Percentiles rank a stretch among this genome's conserved stretches.
Evolutionary conservation across 2,329 filamentous ascomycete species (phyloP).

Genomic region (Colletotrichum siamense): DNA sequence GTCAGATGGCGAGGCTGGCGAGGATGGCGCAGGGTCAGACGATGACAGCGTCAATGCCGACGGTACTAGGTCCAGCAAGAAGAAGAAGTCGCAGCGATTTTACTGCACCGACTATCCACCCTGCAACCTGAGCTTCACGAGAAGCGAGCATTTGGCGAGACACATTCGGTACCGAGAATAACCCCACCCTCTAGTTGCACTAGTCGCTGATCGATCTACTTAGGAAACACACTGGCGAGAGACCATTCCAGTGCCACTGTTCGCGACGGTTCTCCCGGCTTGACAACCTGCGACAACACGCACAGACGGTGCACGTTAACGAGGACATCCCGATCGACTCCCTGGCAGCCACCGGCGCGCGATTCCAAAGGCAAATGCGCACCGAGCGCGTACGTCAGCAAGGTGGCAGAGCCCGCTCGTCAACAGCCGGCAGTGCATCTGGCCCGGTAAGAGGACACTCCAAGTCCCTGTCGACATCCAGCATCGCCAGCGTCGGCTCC

Average conservation of each 20-base stretch:
- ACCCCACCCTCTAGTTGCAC: not conserved
- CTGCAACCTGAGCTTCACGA: conserved; percentile 92
- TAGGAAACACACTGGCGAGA: conserved; percentile 96
- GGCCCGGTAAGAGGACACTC: conserved; percentile 80
- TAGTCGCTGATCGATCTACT: not conserved
- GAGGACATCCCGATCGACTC: conserved; percentile 96
- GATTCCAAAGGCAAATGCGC: conserved; percentile 90
- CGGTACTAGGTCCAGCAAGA: conserved; percentile 77
- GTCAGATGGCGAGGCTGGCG: conserved; percentile 68
- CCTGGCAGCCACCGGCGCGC: conserved; percentile 87
- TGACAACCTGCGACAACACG: conserved; percentile 95
- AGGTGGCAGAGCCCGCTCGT: conserved; percentile 74
- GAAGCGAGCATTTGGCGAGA: conserved; percentile 92
- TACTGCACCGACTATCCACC: conserved; percentile 96
- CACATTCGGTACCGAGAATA: conserved; percentile 77
- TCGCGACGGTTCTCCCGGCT: conserved; percentile 90
- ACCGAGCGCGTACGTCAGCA: conserved; percentile 83
- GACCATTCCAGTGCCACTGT: conserved; percentile 96
- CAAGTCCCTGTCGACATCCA: conserved; percentile 86
- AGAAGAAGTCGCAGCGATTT: conserved; percentile 96
- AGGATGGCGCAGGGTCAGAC: conserved; percentile 65
- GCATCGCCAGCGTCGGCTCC: conserved; percentile 78
- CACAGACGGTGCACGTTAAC: conserved; percentile 96
- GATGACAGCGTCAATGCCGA: conserved; percentile 69
- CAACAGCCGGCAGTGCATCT: conserved; percentile 76